A percentile compares a stretch with the other conserved stretches of the same genome.
These are phyloP conservation scores for Adansonia rubrostipa DNA, from an alignment of 441 rosid species.

Conservation along the genomic window DNA sequence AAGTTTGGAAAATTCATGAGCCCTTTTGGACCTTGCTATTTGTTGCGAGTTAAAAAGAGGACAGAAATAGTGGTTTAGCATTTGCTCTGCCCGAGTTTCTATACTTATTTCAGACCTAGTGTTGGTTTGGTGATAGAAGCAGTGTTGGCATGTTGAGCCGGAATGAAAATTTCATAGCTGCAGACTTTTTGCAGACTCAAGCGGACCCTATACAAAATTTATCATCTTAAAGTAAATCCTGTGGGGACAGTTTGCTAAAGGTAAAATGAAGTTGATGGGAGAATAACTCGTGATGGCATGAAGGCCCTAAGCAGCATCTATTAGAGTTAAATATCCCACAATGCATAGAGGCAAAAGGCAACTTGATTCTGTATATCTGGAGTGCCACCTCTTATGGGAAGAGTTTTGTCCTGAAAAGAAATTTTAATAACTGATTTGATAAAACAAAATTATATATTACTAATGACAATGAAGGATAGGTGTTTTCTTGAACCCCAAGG, in stretches of 20 bases:
- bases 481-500: constrained; percentile 18
- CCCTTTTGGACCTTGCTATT: constrained; percentile 1
- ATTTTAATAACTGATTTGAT: constrained; percentile 13
- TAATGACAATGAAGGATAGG: constrained; percentile 4
- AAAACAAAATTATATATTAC: background rate
- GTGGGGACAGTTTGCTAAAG: background rate
- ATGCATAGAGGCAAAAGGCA: background rate
- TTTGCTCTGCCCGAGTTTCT: constrained; percentile 7
- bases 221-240: background rate
- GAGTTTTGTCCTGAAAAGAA: constrained; percentile 6
- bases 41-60: background rate
- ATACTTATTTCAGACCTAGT: constrained; percentile 13
- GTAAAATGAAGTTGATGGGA: constrained; percentile 18
- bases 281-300: constrained; percentile 19
- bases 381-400: background rate
- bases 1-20: background rate
- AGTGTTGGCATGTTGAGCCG: background rate
- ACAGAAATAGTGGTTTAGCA: constrained; percentile 9
- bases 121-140: background rate
- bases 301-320: background rate
- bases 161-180: background rate
- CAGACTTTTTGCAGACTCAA: background rate
- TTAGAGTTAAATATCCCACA: constrained; percentile 14
- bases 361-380: constrained; percentile 11
- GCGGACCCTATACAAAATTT: background rate